Base-by-base conservation (phyloP, 2,329 filamentous ascomycete species). In the Alternaria sp. region DNA sequence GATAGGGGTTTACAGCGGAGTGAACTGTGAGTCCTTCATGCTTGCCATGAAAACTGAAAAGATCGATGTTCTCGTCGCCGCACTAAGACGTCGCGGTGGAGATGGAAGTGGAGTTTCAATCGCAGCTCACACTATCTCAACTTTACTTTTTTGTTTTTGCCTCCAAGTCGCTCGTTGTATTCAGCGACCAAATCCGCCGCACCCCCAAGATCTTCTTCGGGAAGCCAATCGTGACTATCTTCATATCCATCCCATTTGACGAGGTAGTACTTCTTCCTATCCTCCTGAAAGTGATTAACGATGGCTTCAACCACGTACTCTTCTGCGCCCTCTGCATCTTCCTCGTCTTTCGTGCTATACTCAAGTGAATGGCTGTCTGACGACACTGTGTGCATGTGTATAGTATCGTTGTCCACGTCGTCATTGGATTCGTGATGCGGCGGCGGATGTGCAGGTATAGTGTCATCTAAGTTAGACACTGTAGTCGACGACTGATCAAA, bases 171-270 rank as follows among this genome's bases (percentile, higher is more conserved):
- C 16, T 64, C 48, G 10, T 74, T 63, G 41, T 77, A 78, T 28
- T 70, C 69, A 0, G 54, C 28, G 9, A 78, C 65, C 40, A 78
- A 10, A 41, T 77, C 74, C 2, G 40, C 14, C 1, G 74, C 74
- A 5, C 73, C 71, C 3, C 59, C 64, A 8, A 78, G 62, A 20
- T 75, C 70, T 11, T 70, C 67, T 51, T 72, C 70, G 0, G 67
- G 36, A 5, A 77, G 54, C 75, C 76, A 78, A 46, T 76, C 73
- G n/a, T 68, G 62, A 2, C 66, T 68, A 28, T 76, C 70, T 8
- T 73, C 66, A 43, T 74, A 75, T 1, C 72, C 75, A 22, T 73
- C 68, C 76, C 76, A 78, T 38, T 76, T 76, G n/a, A 78, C 74
- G 0, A 73, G 69, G 30, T 74, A 78, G 54, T 66, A 73, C 4